Evolutionary conservation across 345 rosid genomes (phyloP), one percentile per base, ranked within the genome.

Genomic region (Geranium brycei): DNA sequence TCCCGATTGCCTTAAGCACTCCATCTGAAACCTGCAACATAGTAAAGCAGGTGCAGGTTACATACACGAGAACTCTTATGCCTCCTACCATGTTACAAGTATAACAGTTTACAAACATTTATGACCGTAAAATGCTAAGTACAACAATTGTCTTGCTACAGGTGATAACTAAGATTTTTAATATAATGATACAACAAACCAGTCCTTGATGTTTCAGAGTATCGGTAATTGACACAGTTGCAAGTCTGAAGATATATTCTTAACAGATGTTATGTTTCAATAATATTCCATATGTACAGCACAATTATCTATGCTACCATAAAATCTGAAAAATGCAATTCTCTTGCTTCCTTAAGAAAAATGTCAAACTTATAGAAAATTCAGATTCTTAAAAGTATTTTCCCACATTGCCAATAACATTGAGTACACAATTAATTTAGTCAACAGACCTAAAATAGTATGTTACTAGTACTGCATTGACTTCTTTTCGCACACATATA

Each of bases 21-120:
- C 74, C 82, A 84, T 82, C 82, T 69, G 81, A 83, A 72, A 84
- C 97, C 99, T 95, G 84, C 71, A 75, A 72, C 16, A 60, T 3
- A 38, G 75, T 63, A 59, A 51, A 51, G 32, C 51, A 41, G 61
- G 40, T 23, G 5, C 15, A 41, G 31, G 41, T 38, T 64, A 8
- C 10, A 19, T 28, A 16, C 53, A 19, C 7, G 35, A 51, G n/a
- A 14, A 61, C 51, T 68, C 7, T n/a, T 3, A 47, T 47, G 53
- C 53, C 13, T 47, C 40, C 1, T 47, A 8, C 15, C 14, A 1
- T 13, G 3, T 47, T 47, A 8, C 53, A 47, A 3, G 14, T 47
- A 47, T 6, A n/a, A n/a, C n/a, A n/a, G n/a, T n/a, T n/a, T 47
- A 7, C 3, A 47, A 11, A 47, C 53, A 47, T 47, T 47, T 47